Percentiles rank a stretch among this genome's conserved stretches.
These are phyloP conservation scores for Phoma sp. DNA, from an alignment of 2,329 filamentous ascomycete species.

Conservation along the genomic window DNA sequence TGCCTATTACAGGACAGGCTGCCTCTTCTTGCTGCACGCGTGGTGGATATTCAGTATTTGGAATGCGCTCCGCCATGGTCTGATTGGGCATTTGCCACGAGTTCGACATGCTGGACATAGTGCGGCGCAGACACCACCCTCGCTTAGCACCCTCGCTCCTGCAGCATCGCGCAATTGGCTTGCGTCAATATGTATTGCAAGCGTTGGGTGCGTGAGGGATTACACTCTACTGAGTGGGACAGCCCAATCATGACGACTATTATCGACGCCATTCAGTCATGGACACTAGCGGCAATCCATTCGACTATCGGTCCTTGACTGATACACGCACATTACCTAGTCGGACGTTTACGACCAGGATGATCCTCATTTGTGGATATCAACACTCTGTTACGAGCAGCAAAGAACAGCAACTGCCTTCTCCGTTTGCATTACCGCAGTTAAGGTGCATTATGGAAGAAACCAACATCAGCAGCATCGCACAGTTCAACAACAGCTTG, in stretches of 20 bases:
- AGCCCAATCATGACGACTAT: not conserved
- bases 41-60: constrained; percentile 30
- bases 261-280: not conserved
- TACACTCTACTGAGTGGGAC: not conserved
- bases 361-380: not conserved
- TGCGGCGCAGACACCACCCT: constrained; percentile 30
- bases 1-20: constrained; percentile 46
- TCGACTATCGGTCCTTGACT: not conserved
- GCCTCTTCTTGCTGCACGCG: constrained; percentile 41
- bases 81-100: constrained; percentile 35
- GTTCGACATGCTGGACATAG: constrained; percentile 27
- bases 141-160: constrained; percentile 34
- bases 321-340: too few species aligned
- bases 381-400: not conserved
- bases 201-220: constrained; percentile 2
- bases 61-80: constrained; percentile 21
- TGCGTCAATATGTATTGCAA: constrained; percentile 7
- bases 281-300: constrained; percentile 2
- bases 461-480: too few species aligned
- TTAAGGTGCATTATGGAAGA: too few species aligned
- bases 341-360: too few species aligned
- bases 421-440: too few species aligned
- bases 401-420: too few species aligned
- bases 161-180: constrained; percentile 16
- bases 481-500: not conserved